These are phyloP conservation scores for Pichia sp. DNA, from an alignment of 1,139 yeast genomes.

Conservation along the genomic window DNA sequence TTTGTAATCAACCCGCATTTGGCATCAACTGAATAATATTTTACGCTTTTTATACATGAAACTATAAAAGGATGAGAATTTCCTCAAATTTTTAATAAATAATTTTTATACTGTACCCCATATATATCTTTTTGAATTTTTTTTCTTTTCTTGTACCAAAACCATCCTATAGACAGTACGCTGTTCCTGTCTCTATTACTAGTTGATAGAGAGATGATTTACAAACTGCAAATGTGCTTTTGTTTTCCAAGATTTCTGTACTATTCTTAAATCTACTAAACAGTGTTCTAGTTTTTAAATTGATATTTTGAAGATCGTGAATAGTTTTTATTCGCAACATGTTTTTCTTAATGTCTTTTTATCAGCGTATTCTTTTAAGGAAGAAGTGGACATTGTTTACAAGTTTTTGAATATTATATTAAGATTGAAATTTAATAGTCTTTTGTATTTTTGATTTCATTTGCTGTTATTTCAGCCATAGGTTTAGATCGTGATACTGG, in stretches of 20 bases:
- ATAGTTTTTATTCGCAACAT: slow-evolving; percentile 15
- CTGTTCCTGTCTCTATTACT: slow-evolving; percentile 18
- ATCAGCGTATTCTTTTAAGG: slow-evolving; percentile 11
- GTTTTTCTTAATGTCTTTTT: background rate
- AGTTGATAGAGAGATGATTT: slow-evolving; percentile 9
- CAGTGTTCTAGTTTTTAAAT: slow-evolving; percentile 9
- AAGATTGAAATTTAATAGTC: background rate
- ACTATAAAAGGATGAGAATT: slow-evolving; percentile 7
- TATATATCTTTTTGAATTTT: slow-evolving; percentile 2
- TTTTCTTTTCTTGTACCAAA: slow-evolving; percentile 26
- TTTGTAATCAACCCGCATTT: background rate
- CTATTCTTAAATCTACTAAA: background rate
- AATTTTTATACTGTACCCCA: background rate
- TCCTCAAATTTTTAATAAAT: background rate
- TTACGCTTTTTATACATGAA: no score
- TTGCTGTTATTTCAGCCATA: slow-evolving; percentile 14
- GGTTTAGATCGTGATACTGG: slow-evolving; percentile 29
- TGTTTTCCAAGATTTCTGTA: background rate
- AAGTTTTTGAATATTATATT: slow-evolving; percentile 5
- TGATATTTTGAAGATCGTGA: slow-evolving; percentile 5
- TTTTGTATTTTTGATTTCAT: background rate
- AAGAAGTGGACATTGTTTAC: slow-evolving; percentile 9
- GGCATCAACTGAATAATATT: no score
- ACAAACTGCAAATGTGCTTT: background rate
- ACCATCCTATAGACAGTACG: slow-evolving; percentile 34